Percentiles rank a stretch among this genome's conserved stretches.
phyloP scores from a whole-genome alignment of 352 stramenopile genomes.

The Phytophthora capsici region DNA sequence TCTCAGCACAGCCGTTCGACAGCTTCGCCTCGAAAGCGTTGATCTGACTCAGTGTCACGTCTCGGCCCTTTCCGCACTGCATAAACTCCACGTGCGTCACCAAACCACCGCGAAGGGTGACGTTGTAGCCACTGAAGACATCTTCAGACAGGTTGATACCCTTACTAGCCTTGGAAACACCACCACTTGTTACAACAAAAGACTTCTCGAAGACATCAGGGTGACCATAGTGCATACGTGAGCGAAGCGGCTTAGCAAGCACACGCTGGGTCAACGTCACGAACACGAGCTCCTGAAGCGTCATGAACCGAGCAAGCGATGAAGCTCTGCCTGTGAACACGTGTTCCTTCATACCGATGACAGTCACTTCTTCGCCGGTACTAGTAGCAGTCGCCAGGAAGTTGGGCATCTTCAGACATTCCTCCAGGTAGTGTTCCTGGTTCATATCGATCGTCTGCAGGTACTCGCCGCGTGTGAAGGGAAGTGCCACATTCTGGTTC shows the following conservation, averaged over 20 bases:
- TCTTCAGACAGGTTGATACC: slow-evolving; percentile 91
- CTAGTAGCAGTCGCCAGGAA: slow-evolving; percentile 76
- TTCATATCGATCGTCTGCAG: slow-evolving; percentile 93
- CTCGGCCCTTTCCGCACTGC: slow-evolving; percentile 88
- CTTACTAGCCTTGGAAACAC: slow-evolving; percentile 88
- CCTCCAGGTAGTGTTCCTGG: slow-evolving; percentile 91
- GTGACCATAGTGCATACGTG: slow-evolving; percentile 89
- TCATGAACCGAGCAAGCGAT: slow-evolving; percentile 90
- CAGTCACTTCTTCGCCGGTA: slow-evolving; percentile 72
- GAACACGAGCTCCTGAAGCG: slow-evolving; percentile 87
- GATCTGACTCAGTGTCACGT: slow-evolving; percentile 90
- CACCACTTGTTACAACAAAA: slow-evolving; percentile 83
- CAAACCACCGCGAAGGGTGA: slow-evolving; percentile 78
- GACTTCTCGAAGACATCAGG: slow-evolving; percentile 90
- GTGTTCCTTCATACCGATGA: slow-evolving; percentile 91
- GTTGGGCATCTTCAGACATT: slow-evolving; percentile 89
- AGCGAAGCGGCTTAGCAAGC: slow-evolving; percentile 75
- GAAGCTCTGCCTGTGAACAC: slow-evolving; percentile 88
- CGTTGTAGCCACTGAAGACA: slow-evolving; percentile 91
- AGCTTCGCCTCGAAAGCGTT: slow-evolving; percentile 91
- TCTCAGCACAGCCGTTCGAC: slow-evolving; percentile 85
- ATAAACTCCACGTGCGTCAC: slow-evolving; percentile 90
- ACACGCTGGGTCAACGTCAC: slow-evolving; percentile 88
- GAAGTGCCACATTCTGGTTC: slow-evolving; percentile 89
- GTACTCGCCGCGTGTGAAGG: slow-evolving; percentile 88